Conservation (phyloP, 2,329 filamentous ascomycete genomes). For the Zopfia rhizophila region DNA sequence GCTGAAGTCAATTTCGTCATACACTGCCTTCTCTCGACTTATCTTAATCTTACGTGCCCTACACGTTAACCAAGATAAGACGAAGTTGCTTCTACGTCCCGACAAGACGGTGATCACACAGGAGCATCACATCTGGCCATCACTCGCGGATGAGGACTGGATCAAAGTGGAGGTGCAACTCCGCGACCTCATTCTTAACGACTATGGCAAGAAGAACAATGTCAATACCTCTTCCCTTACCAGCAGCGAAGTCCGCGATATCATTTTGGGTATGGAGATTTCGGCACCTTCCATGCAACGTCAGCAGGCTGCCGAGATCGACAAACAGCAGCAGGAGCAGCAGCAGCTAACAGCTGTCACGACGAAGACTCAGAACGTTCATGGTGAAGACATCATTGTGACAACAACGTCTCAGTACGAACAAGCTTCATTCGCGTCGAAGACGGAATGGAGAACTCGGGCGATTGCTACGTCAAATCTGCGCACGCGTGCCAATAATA, state of each 20-base stretch:
- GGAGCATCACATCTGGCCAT: slow-evolving; percentile 98
- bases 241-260: slow-evolving; percentile 95
- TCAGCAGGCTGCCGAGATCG: slow-evolving; percentile 97
- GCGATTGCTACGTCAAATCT: slow-evolving; percentile 97
- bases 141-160: slow-evolving; percentile 94
- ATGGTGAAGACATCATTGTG: slow-evolving; percentile 97
- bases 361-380: slow-evolving; percentile 97
- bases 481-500: slow-evolving; percentile 93
- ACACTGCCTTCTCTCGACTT: slow-evolving; percentile 96
- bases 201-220: slow-evolving; percentile 99
- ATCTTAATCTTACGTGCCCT: slow-evolving; percentile 93
- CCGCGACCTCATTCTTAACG: slow-evolving; percentile 94
- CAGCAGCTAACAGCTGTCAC: slow-evolving; percentile 96
- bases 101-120: slow-evolving; percentile 99
- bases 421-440: slow-evolving; percentile 96
- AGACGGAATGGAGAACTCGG: slow-evolving; percentile 97
- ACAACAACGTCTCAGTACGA: slow-evolving; percentile 98
- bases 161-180: slow-evolving; percentile 99
- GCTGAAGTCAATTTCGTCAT: slow-evolving; percentile 98
- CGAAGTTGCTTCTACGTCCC: slow-evolving; percentile 91
- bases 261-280: slow-evolving; percentile 99
- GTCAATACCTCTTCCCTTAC: slow-evolving; percentile 98
- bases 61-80: slow-evolving; percentile 98
- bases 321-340: slow-evolving; percentile 98
- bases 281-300: slow-evolving; percentile 97